Base-by-base conservation (phyloP, 2,329 filamentous ascomycete species). In the Exserohilum rostratum region DNA sequence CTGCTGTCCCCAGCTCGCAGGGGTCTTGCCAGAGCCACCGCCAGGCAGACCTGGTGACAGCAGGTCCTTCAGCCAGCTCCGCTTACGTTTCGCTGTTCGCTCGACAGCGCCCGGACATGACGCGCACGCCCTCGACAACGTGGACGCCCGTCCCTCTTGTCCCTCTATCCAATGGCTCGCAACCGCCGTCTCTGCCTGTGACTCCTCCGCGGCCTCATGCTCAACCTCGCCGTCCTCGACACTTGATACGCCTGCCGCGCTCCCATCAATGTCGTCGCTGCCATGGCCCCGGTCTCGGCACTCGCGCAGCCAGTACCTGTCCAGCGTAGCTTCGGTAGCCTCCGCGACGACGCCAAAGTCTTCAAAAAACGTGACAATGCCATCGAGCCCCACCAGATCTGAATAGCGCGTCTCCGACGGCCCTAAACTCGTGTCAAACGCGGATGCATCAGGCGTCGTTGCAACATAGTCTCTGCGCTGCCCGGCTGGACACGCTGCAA, bases 291-390 rank as follows among this genome's bases (percentile, higher is more conserved):
- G 30, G 20, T 4, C 30, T 34, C 29, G 43, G 25, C 37, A 45
- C n/a, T 60, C 46, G n/a, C 55, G 46, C 45, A 66, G 53, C 73
- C 72, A 75, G 53, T 64, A 75, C 50, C 55, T 61, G 50, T 76
- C 72, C 55, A 73, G 37, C 20, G 64, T 67, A 15, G 58, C 60
- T 34, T 72, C 68, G 6, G 69, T 66, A 11, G 65, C 54, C 27
- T 62, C 45, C 5, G 65, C 64, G 6, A 69, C 67, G n/a, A 78
- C 67, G 12, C 72, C 72, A 42, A 79, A 73, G 3, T 68, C 69
- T 18, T 76, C 70, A 45, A 80, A 78, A 63, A 74, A 80, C 37
- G 71, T 69, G 43, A 76, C 74, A n/a, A 79, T 69, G 25, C 75
- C 70, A 18, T 80, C 77, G 15, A 75, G 57, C 5, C 57, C 62